A percentile compares a stretch with the other conserved stretches of the same genome.
phyloP scores from a whole-genome alignment of 192 early-diverging fungal species.

The Backusella parvicylindrica region DNA sequence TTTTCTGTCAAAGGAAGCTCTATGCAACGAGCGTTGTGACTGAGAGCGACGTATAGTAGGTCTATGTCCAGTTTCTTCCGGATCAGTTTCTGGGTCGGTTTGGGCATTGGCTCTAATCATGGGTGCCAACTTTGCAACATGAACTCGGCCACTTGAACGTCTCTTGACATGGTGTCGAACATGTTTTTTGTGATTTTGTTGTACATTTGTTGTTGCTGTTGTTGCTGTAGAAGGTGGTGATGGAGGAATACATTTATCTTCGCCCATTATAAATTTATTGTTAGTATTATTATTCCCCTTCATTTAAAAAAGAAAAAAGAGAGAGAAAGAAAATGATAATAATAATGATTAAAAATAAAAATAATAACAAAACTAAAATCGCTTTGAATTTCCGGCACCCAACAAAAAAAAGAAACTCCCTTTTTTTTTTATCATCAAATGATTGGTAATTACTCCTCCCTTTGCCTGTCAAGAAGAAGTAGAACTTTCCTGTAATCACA shows the following conservation, averaged over 20 bases:
- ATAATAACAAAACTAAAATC: neutral
- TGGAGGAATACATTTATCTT: neutral
- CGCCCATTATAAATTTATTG: slow-evolving; percentile 1
- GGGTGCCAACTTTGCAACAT: slow-evolving; percentile 23
- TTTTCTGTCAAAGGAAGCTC: slow-evolving; percentile 11
- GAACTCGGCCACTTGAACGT: slow-evolving; percentile 21
- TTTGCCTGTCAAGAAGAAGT: neutral
- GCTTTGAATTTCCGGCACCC: neutral
- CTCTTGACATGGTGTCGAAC: slow-evolving; percentile 24
- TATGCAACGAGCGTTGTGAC: slow-evolving; percentile 3
- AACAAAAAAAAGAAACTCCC: neutral
- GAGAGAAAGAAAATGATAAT: neutral
- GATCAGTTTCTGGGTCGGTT: slow-evolving; percentile 4
- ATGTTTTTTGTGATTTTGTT: slow-evolving; percentile 4
- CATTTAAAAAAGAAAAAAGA: neutral
- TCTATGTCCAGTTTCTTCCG: neutral
- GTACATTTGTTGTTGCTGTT: neutral
- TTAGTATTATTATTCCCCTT: neutral
- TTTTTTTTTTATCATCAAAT: neutral
- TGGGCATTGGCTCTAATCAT: slow-evolving; percentile 9
- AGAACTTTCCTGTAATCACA: neutral
- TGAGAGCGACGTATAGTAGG: slow-evolving; percentile 11
- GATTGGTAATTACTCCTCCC: neutral
- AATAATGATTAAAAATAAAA: neutral
- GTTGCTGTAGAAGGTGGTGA: neutral